phyloP scores from a whole-genome alignment of 768 basidiomycete genomes.

The Xerocomus brunneocitrinus region DNA sequence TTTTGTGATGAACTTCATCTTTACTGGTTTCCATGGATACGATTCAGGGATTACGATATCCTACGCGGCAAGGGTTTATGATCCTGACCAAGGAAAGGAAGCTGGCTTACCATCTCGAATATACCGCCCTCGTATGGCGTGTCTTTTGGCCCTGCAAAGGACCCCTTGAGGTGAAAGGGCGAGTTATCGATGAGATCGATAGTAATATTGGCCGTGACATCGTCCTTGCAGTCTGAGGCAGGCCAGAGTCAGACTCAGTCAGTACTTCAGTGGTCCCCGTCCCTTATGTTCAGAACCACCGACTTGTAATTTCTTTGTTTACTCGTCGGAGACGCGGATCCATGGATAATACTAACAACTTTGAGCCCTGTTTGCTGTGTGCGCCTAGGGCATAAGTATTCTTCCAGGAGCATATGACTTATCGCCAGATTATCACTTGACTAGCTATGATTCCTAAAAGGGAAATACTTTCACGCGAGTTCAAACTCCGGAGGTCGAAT shows the following conservation, averaged over 20 bases:
- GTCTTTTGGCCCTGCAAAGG: conserved; percentile 86
- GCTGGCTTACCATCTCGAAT: conserved; percentile 77
- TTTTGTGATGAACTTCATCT: conserved; percentile 98
- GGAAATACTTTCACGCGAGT: not conserved
- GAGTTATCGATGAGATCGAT: conserved; percentile 87
- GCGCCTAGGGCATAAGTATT: no score
- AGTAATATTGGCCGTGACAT: conserved; percentile 81
- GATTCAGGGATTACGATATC: conserved; percentile 91
- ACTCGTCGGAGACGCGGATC: conserved; percentile 87
- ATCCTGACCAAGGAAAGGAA: conserved; percentile 6
- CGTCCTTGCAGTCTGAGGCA: conserved; percentile 83
- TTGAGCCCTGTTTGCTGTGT: no score
- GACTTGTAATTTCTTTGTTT: conserved; percentile 90
- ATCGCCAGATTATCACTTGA: no score
- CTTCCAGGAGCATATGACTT: no score
- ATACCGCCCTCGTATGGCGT: conserved; percentile 91
- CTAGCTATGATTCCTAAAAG: not conserved
- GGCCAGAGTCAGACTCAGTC: conserved; percentile 9
- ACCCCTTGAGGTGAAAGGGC: conserved; percentile 87
- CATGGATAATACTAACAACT: conserved; percentile 37
- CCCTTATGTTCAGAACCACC: conserved; percentile 9
- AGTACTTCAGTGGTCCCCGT: not conserved
- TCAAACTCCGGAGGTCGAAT: conserved; percentile 6
- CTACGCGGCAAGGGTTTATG: conserved; percentile 33
- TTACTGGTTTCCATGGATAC: conserved; percentile 89